These are phyloP conservation scores for Apiotrichum akiyoshidainum DNA, from an alignment of 1,284 basidiomycete genomes.

Conservation along the genomic window DNA sequence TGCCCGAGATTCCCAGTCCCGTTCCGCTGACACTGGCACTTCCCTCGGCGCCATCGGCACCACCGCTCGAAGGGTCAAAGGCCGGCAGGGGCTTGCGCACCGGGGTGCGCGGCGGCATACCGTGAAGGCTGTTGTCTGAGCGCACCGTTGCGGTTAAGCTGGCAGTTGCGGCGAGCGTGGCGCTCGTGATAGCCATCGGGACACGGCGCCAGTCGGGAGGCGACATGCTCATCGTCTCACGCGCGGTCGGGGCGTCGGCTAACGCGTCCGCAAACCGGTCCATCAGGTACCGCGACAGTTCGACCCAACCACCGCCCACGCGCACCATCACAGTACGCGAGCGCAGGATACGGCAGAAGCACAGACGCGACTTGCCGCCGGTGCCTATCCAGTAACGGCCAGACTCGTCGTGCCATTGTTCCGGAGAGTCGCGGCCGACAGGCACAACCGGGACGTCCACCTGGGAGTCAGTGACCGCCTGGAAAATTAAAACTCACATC, in stretches of 20 bases:
- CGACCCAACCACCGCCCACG: constrained; percentile 90
- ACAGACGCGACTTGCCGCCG: constrained; percentile 69
- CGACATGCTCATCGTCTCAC: constrained; percentile 3
- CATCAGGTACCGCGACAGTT: constrained; percentile 81
- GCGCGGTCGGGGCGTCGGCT: constrained; percentile 26
- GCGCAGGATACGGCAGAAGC: constrained; percentile 86
- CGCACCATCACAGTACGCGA: constrained; percentile 92
- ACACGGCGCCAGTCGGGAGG: constrained; percentile 8
- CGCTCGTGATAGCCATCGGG: constrained; percentile 8
- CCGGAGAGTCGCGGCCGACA: constrained; percentile 51
- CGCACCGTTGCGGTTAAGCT: not conserved
- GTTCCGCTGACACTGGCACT: no score
- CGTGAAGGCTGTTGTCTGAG: not conserved
- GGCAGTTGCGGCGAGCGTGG: constrained; percentile 6
- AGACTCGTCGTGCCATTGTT: constrained; percentile 75
- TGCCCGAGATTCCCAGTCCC: no score
- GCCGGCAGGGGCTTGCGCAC: constrained; percentile 4
- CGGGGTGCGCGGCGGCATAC: constrained; percentile 7
- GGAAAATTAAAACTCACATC: constrained; percentile 56
- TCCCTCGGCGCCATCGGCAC: no score
- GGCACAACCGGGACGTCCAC: constrained; percentile 70
- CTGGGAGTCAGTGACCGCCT: constrained; percentile 48
- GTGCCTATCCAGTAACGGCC: constrained; percentile 95
- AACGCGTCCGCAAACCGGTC: constrained; percentile 79
- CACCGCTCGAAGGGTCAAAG: not conserved